Percentiles rank a stretch among this genome's conserved stretches.
Evolutionary conservation across 306 rosid species (phyloP).

Genomic region (Delonix regia): DNA sequence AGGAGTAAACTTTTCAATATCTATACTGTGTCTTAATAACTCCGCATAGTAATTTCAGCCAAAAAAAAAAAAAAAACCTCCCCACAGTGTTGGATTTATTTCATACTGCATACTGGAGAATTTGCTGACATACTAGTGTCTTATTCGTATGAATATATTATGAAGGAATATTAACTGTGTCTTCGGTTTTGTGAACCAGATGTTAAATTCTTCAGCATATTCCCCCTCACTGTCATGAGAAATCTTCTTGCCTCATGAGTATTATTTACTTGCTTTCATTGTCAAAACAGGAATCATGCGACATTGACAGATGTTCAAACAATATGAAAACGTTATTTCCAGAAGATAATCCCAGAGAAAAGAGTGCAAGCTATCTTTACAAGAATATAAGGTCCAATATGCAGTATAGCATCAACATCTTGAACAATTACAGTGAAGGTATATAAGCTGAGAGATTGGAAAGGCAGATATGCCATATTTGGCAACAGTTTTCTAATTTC

Average conservation of each 20-base stretch:
- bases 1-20: background rate
- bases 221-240: background rate
- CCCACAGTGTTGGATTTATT: background rate
- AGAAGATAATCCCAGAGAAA: background rate
- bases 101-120: background rate
- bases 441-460: slow-evolving; percentile 10
- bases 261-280: background rate
- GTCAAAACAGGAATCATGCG: background rate
- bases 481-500: slow-evolving; percentile 22
- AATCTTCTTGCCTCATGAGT: background rate
- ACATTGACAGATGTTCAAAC: background rate
- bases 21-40: background rate
- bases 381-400: slow-evolving; percentile 29
- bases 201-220: background rate
- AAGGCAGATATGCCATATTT: slow-evolving; percentile 14
- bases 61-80: too few relatives aligned
- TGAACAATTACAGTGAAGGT: slow-evolving; percentile 27
- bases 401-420: slow-evolving; percentile 42
- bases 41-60: background rate
- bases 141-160: background rate
- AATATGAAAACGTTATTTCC: background rate
- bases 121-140: background rate
- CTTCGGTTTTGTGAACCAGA: background rate
- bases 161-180: background rate
- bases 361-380: background rate